phyloP scores from a whole-genome alignment of 305 asterid genomes.

The Fraxinus xanthoxyloides region DNA sequence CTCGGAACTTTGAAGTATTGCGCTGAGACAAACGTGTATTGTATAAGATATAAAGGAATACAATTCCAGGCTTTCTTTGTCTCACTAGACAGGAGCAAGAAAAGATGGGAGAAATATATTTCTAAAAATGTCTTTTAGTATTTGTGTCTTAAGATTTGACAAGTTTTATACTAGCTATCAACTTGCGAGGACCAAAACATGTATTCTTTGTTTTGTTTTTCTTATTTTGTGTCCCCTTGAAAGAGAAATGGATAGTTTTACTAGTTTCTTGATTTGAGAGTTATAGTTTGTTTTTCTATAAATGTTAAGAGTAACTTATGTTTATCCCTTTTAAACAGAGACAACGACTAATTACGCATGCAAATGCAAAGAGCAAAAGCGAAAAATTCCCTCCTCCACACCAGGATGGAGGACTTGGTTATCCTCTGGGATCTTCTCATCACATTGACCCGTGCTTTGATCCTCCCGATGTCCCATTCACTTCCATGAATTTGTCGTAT shows the following conservation, averaged over 20 bases:
- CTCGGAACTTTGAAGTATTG: background rate
- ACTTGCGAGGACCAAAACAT: background rate
- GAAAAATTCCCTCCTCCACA: conserved; percentile 94
- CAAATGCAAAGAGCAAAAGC: conserved; percentile 91
- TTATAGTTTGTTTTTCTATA: background rate
- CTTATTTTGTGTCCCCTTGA: background rate
- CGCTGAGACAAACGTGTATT: background rate
- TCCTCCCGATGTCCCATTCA: conserved; percentile 70
- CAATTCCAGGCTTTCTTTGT: background rate
- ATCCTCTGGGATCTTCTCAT: conserved; percentile 78
- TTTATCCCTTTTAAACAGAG: conserved; percentile 46
- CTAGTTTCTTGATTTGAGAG: background rate
- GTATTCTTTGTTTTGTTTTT: background rate
- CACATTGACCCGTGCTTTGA: conserved; percentile 63
- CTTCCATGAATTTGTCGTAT: conserved; percentile 72
- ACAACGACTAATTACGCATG: conserved; percentile 71
- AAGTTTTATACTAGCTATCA: background rate
- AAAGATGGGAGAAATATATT: background rate
- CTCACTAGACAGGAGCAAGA: background rate
- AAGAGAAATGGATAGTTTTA: background rate
- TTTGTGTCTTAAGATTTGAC: background rate
- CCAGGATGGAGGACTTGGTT: conserved; percentile 83
- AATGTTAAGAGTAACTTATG: background rate
- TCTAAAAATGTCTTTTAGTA: background rate
- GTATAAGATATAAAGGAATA: background rate